These are phyloP conservation scores for Lactarius vividus DNA, from an alignment of 768 basidiomycete genomes.

Conservation along the genomic window DNA sequence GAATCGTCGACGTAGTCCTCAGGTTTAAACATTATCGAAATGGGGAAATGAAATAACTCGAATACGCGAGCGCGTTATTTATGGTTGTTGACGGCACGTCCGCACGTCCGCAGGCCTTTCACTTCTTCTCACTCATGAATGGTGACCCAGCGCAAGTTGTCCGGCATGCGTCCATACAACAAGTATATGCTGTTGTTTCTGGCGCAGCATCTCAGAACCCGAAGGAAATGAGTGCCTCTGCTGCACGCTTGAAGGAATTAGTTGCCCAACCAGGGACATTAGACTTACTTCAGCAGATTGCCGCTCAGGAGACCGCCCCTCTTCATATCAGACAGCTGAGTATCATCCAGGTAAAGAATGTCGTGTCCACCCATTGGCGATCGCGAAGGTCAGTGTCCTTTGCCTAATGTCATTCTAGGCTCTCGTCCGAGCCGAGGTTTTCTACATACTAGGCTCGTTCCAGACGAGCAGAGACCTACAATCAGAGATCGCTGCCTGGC, in stretches of 20 bases:
- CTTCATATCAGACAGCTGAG: conserved; percentile 71
- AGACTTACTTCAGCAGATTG: conserved; percentile 71
- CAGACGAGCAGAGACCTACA: conserved; percentile 60
- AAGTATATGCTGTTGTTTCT: conserved; percentile 63
- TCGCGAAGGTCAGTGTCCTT: conserved; percentile 60
- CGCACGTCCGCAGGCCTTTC: conserved; percentile 4
- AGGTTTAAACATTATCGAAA: background rate
- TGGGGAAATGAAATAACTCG: background rate
- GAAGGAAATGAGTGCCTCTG: conserved; percentile 43
- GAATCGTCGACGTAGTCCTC: conserved; percentile 58
- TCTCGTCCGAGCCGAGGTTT: background rate
- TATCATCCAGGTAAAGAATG: conserved; percentile 89
- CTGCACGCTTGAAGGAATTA: conserved; percentile 63
- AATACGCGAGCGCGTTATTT: conserved; percentile 28
- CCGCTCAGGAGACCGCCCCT: conserved; percentile 57
- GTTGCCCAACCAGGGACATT: conserved; percentile 68
- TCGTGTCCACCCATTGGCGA: conserved; percentile 70
- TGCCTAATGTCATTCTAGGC: background rate
- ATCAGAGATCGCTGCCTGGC: conserved; percentile 64
- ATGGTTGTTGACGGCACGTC: conserved; percentile 20
- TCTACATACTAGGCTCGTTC: conserved; percentile 52
- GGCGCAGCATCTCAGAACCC: conserved; percentile 76
- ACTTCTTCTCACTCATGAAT: conserved; percentile 14
- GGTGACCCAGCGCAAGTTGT: conserved; percentile 30
- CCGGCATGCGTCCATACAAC: conserved; percentile 53